These are phyloP conservation scores for Ophiosphaerella narmari DNA, from an alignment of 2,329 filamentous ascomycete genomes.

Conservation along the genomic window DNA sequence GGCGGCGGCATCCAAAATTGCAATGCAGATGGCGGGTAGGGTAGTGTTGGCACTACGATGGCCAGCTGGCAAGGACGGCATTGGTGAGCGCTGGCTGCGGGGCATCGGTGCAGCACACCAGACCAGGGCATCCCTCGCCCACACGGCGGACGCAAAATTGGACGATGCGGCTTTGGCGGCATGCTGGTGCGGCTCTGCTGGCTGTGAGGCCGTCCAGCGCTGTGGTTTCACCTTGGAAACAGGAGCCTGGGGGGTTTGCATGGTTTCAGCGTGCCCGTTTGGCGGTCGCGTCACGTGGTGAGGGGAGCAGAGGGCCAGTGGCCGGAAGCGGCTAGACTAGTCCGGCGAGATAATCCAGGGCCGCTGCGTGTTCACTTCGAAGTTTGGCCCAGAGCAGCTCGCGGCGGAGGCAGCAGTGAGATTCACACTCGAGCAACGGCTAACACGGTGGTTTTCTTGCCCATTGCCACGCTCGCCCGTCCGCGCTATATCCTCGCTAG, in stretches of 20 bases:
- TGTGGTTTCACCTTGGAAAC: not conserved
- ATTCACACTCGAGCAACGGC: conserved; percentile 12
- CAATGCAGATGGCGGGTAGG: conserved; percentile 35
- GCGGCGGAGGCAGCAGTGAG: conserved; percentile 30
- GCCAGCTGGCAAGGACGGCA: conserved; percentile 38
- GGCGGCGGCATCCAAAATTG: conserved; percentile 37
- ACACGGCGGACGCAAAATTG: conserved; percentile 24
- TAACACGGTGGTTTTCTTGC: conserved; percentile 26
- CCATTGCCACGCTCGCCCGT: conserved; percentile 10
- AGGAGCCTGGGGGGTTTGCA: conserved; percentile 3
- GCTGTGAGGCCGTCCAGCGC: not conserved
- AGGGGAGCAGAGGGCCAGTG: conserved; percentile 17
- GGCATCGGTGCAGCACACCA: conserved; percentile 33
- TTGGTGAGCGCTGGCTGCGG: conserved; percentile 33
- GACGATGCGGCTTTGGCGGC: conserved; percentile 17
- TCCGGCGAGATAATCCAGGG: conserved; percentile 16
- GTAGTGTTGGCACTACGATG: conserved; percentile 40
- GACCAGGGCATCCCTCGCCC: conserved; percentile 24
- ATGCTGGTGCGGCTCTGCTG: conserved; percentile 31
- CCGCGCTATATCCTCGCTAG: conserved; percentile 16
- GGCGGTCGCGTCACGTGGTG: conserved; percentile 12
- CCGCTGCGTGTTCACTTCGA: conserved; percentile 42
- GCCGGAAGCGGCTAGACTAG: conserved; percentile 7
- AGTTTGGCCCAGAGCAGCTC: conserved; percentile 40
- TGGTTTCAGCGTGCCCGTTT: conserved; percentile 2